These are phyloP conservation scores for Colletotrichum costaricense DNA, from an alignment of 2,329 filamentous ascomycete genomes.

Conservation along the genomic window DNA sequence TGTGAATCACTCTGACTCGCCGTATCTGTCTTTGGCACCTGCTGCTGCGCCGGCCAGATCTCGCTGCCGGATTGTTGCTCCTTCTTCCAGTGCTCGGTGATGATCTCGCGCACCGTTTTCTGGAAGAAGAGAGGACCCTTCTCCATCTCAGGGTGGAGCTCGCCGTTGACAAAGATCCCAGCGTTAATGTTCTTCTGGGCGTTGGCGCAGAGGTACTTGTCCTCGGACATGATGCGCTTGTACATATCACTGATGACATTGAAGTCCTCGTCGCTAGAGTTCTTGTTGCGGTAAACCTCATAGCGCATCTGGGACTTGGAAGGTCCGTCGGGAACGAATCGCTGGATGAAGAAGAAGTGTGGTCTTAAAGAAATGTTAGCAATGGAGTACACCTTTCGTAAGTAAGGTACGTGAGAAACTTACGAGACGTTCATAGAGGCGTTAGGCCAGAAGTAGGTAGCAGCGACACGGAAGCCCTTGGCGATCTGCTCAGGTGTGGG, in stretches of 20 bases:
- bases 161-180: constrained; percentile 71
- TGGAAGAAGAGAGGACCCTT: constrained; percentile 70
- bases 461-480: constrained; percentile 56
- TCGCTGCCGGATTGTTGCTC: constrained; percentile 57
- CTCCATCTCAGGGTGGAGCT: constrained; percentile 71
- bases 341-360: constrained; percentile 74
- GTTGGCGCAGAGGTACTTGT: constrained; percentile 70
- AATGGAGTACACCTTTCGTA: too few relatives aligned
- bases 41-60: constrained; percentile 63
- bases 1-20: constrained; percentile 42
- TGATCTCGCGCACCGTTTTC: constrained; percentile 58
- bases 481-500: constrained; percentile 60
- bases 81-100: constrained; percentile 58
- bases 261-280: constrained; percentile 69
- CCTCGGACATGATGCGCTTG: constrained; percentile 72
- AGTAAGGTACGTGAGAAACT: constrained; percentile 38
- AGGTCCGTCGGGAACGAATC: constrained; percentile 67
- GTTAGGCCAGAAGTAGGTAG: constrained; percentile 63
- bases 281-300: constrained; percentile 72
- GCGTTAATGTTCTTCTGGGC: constrained; percentile 71
- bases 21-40: constrained; percentile 42
- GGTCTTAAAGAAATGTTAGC: constrained; percentile 48
- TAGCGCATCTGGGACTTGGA: constrained; percentile 67
- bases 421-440: constrained; percentile 62
- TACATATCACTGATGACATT: constrained; percentile 68